These are phyloP conservation scores for Mycena haematopus DNA, from an alignment of 768 basidiomycete genomes.

Conservation along the genomic window DNA sequence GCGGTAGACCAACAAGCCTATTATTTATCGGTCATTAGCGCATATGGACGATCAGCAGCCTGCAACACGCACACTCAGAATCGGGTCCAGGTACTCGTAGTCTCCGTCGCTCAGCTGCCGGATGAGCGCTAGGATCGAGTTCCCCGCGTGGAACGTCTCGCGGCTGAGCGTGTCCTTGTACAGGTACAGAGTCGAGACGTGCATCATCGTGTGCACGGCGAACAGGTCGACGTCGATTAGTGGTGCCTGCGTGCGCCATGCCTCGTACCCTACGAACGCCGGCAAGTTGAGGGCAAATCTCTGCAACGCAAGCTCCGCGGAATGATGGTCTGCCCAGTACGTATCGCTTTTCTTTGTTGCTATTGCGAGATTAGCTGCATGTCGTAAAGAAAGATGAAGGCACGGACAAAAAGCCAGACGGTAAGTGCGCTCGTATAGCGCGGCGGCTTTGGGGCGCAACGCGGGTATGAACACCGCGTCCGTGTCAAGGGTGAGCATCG, in stretches of 20 bases:
- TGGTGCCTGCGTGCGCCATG: conserved; percentile 40
- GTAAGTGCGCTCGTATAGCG: conserved; percentile 60
- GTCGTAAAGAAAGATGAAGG: not conserved
- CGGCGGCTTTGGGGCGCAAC: conserved; percentile 57
- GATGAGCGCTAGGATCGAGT: conserved; percentile 51
- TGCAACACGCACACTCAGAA: conserved; percentile 53
- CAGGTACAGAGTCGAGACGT: conserved; percentile 58
- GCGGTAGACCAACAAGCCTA: conserved; percentile 48
- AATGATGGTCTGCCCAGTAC: conserved; percentile 48
- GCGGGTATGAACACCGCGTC: conserved; percentile 41
- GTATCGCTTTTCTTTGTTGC: conserved; percentile 37
- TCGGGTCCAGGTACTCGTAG: conserved; percentile 60
- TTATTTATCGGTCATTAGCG: conserved; percentile 2
- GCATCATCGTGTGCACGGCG: conserved; percentile 55
- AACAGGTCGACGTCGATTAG: conserved; percentile 51
- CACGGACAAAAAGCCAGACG: conserved; percentile 49
- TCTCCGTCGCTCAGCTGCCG: conserved; percentile 55
- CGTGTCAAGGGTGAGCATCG: conserved; percentile 30
- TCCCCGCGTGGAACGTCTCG: conserved; percentile 51
- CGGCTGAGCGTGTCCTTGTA: conserved; percentile 48
- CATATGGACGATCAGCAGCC: not conserved
- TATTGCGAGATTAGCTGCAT: conserved; percentile 22
- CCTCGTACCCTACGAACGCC: conserved; percentile 43
- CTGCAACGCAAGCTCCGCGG: conserved; percentile 52
- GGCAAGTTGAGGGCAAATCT: conserved; percentile 50